Evolutionary conservation across 805 yeast species (phyloP), one percentile per base, ranked within the genome.

Genomic region (Wickerhamomyces tratensis): DNA sequence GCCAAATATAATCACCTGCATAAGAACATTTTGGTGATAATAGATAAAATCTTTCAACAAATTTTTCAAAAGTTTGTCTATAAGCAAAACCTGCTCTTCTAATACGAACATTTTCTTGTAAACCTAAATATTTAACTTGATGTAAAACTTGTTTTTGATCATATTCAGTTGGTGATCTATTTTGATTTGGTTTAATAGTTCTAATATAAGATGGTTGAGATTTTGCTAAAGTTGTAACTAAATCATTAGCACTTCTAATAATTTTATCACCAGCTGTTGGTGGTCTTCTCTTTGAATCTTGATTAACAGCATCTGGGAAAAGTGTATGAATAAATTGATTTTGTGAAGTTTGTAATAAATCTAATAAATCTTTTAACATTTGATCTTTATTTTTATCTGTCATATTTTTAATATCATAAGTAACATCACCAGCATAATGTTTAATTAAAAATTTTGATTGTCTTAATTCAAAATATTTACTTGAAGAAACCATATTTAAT

Each of bases 1-100:
- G 62, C 82, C 83, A 79, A 11, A 76, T 77, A 50, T 73, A 79
- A 43, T 79, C 85, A 52, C 86, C 86, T 4, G 98, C 98, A 63
- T 93, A 93, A 6, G 97, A 93, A 33, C 97, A 89, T 51, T 79
- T 76, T 5, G 88, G 78, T 1, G 97, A 87, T 39, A 93, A 68
- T 41, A 93, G 65, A 60, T 87, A 91, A 60, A 93, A 93, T 57
- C 98, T 73, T 63, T 93, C 96, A 14, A 87, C 96, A 58, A 93
- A 93, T 62, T 89, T 89, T 46, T 93, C 97, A 63, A 88, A 93
- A 0, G 96, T 86, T 50, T 94, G 95, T 65, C 98, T 82, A 57
- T 89, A 93, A 1, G 98, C 98, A 63, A 93, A 93, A 39, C 98
- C 98, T 0, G 98, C 98, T 69, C 98, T 83, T 71, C 98, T 79